Conservation (phyloP, 1,284 basidiomycete genomes). For the Ceratobasidium sp. region DNA sequence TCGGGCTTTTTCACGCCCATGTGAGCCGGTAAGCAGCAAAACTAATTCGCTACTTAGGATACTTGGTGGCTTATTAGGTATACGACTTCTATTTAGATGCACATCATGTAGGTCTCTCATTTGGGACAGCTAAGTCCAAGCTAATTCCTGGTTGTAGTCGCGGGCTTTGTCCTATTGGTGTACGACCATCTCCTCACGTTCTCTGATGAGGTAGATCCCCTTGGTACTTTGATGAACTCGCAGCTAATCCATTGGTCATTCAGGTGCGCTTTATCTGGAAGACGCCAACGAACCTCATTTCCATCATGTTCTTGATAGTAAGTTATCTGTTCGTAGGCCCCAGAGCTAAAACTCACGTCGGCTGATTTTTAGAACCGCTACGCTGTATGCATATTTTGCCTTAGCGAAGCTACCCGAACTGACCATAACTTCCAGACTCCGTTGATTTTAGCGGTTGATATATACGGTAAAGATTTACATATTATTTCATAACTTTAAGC, state of each 20-base stretch:
- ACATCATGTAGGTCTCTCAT: conserved; percentile 28
- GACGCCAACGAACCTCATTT: conserved; percentile 5
- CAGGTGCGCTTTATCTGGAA: conserved; percentile 26
- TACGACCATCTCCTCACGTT: conserved; percentile 31
- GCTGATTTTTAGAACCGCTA: conserved; percentile 15
- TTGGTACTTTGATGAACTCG: neutral
- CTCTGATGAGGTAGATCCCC: conserved; percentile 18
- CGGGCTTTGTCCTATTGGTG: conserved; percentile 10
- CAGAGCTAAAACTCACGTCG: neutral
- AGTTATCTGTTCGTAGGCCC: neutral
- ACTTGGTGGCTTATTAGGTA: neutral
- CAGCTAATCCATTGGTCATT: no score
- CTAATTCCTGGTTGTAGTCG: conserved; percentile 1
- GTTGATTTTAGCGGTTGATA: conserved; percentile 23
- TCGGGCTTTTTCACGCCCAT: conserved; percentile 23
- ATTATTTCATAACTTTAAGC: neutral
- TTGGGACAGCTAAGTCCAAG: no score
- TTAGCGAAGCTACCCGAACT: neutral
- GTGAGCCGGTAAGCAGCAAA: conserved; percentile 17
- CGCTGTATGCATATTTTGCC: neutral
- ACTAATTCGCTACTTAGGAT: neutral
- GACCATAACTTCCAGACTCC: conserved; percentile 9
- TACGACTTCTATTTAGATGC: neutral
- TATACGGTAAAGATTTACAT: conserved; percentile 18
- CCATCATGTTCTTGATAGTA: conserved; percentile 24